Conservation (phyloP, 2,329 filamentous ascomycete species). For the Fusarium begoniae region DNA sequence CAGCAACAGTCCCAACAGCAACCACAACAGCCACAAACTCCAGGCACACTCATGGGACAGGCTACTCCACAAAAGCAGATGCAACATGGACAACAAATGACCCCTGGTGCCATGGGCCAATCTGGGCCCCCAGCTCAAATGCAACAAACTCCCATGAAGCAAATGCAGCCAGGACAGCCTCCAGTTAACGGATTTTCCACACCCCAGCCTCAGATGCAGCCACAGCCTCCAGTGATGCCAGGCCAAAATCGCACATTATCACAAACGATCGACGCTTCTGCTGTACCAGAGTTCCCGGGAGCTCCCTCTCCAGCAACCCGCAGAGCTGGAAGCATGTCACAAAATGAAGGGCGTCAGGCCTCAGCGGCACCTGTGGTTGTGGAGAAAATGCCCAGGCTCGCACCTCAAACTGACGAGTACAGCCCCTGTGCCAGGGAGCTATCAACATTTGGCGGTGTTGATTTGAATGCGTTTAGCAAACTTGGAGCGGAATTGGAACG, state of each 20-base stretch:
- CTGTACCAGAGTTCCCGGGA: constrained; percentile 51
- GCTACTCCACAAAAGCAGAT: constrained; percentile 49
- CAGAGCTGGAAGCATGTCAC: constrained; percentile 54
- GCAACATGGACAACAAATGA: constrained; percentile 45
- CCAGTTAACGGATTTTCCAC: constrained; percentile 51
- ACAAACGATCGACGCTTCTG: constrained; percentile 56
- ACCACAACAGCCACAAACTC: constrained; percentile 49
- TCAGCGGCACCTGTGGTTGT: constrained; percentile 27
- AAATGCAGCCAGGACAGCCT: constrained; percentile 53
- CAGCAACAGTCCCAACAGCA: constrained; percentile 51
- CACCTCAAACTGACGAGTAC: constrained; percentile 62
- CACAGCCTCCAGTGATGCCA: constrained; percentile 31
- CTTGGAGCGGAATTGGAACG: constrained; percentile 73
- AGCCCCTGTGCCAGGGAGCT: constrained; percentile 63
- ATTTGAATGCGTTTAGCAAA: constrained; percentile 70
- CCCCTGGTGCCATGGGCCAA: constrained; percentile 51
- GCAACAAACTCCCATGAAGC: constrained; percentile 52
- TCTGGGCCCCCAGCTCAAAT: constrained; percentile 39
- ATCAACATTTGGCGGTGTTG: constrained; percentile 75
- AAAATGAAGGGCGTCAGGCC: constrained; percentile 45
- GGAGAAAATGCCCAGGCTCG: constrained; percentile 51
- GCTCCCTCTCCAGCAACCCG: constrained; percentile 56
- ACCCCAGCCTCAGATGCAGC: constrained; percentile 43
- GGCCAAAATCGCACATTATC: constrained; percentile 62
- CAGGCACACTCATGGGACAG: constrained; percentile 40